Base-by-base conservation (phyloP, 306 rosid species). In the Pyrus betulifolia region DNA sequence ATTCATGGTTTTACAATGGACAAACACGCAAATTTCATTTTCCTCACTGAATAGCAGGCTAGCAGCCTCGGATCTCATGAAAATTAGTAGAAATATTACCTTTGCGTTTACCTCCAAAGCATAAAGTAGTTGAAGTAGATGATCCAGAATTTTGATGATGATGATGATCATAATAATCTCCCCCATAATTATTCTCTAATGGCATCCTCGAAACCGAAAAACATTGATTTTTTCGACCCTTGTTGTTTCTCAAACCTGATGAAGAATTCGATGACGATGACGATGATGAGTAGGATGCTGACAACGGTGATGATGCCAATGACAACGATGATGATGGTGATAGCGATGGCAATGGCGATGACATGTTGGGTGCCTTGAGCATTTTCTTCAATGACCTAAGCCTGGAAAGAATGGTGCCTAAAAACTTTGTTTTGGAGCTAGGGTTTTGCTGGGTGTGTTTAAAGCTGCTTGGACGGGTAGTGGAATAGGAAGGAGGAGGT, bases 401-500 rank as follows among this genome's bases (percentile, higher is more conserved):
- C 70, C 62, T 18, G 13, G 49, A 19, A 82, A 86, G 6, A 23
- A 71, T 1, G 76, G 38, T 8, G 61, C 28, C 51, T 63, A 82
- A n/a, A 22, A 77, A 40, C 11, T 14, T 79, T 7, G 78, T 49
- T 65, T 80, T 85, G 13, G 61, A 62, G 55, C 30, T 69, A 49
- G 55, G 18, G 17, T 67, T 19, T 38, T 74, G 49, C 35, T 67
- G 73, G 52, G 35, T 52, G 33, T 63, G 69, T 17, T 49, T 25
- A 14, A 35, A 49, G 27, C 69, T 19, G 73, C 35, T 25, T 14
- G 28, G 52, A 23, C 12, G 72, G 27, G 31, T 44, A 21, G 68
- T 28, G 62, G 75, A 64, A 67, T 79, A 77, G 63, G 92, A 84
- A 25, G 91, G 91, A 8, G 91, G 91, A 27, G 88, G 89, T 2